phyloP scores from a whole-genome alignment of 129 eudicot genomes.

The Tagetes erecta region DNA sequence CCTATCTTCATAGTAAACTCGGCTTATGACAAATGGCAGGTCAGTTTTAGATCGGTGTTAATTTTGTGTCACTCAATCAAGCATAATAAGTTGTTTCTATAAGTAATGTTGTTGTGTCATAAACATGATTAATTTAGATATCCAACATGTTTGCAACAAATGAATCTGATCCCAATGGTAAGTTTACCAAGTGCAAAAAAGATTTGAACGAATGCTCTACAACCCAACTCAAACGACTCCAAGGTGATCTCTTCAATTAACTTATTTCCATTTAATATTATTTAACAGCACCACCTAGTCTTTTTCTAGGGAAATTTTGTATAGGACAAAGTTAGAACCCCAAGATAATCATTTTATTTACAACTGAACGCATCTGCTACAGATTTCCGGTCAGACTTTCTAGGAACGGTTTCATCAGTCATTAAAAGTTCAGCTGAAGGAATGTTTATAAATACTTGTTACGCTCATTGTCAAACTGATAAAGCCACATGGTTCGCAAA shows the following conservation, averaged over 20 bases:
- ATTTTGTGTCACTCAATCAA: background rate
- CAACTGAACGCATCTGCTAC: background rate
- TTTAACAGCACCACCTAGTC: background rate
- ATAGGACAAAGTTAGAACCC: too few species aligned
- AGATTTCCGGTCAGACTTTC: slow-evolving; percentile 36
- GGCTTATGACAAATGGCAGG: slow-evolving; percentile 52
- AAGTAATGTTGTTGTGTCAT: too few species aligned
- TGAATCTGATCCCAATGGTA: slow-evolving; percentile 39
- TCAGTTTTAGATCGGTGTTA: background rate
- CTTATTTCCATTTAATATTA: background rate
- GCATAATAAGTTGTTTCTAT: background rate
- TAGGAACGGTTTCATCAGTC: slow-evolving; percentile 18
- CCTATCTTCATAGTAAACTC: slow-evolving; percentile 42
- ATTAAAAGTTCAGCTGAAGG: slow-evolving; percentile 24
- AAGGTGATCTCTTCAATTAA: slow-evolving; percentile 30
- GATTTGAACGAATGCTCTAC: slow-evolving; percentile 29
- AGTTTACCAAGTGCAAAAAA: slow-evolving; percentile 29
- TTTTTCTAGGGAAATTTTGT: too few species aligned
- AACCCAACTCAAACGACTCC: slow-evolving; percentile 25
- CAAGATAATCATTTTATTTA: background rate
- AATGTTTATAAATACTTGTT: slow-evolving; percentile 47
- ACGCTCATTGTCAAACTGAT: slow-evolving; percentile 44
- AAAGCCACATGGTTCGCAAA: slow-evolving; percentile 32
- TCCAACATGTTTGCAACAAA: slow-evolving; percentile 34
- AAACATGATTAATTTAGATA: slow-evolving; percentile 11